phyloP scores from a whole-genome alignment of 73 alveolate genomes.

The Tetrahymena malaccensis region DNA sequence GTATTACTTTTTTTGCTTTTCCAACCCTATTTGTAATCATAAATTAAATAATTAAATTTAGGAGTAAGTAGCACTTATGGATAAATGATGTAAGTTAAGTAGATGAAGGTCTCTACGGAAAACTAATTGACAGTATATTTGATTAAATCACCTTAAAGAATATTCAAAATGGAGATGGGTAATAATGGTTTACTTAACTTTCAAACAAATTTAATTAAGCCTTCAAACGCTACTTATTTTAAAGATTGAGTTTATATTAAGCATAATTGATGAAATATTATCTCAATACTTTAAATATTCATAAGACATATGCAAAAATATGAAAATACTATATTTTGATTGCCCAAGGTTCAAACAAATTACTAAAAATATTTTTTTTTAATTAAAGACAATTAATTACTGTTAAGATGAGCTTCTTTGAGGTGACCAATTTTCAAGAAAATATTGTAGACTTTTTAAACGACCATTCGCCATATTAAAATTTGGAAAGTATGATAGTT shows the following conservation, averaged over 20 bases:
- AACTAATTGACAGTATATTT: not conserved
- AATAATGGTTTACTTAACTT: not conserved
- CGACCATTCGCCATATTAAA: not conserved
- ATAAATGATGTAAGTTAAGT: not conserved
- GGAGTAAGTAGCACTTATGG: not conserved
- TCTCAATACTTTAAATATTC: too few species aligned
- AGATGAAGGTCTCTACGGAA: not conserved
- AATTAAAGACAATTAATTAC: not conserved
- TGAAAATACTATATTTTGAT: too few species aligned
- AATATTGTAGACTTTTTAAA: not conserved
- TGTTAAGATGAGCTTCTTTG: not conserved
- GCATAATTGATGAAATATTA: too few species aligned
- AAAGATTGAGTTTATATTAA: too few species aligned
- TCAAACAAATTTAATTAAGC: too few species aligned
- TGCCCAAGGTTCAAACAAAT: too few species aligned
- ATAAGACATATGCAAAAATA: too few species aligned
- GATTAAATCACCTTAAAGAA: not conserved
- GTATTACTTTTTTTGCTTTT: not conserved
- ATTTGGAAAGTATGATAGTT: not conserved
- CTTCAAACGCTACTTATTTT: too few species aligned
- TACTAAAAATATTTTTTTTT: too few species aligned
- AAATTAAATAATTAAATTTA: not conserved
- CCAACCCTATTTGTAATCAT: not conserved
- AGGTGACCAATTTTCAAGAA: not conserved
- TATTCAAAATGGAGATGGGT: not conserved